Base-by-base conservation (phyloP, 257 asterid genomes). In the Solanum infundibuliforme region DNA sequence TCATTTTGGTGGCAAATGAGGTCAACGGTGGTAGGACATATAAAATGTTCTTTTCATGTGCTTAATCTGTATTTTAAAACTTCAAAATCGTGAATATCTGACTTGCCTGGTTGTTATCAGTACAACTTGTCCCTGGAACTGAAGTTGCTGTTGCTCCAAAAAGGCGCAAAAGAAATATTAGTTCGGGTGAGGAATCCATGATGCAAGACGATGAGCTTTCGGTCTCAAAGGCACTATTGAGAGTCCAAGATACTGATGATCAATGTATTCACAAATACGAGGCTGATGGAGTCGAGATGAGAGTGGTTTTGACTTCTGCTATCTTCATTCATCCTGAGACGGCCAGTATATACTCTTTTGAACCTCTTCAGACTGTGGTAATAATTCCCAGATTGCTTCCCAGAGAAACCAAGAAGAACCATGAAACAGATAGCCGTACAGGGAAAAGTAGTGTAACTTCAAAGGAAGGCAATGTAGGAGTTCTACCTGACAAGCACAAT, bases 101-200 rank as follows among this genome's bases (percentile, higher is more conserved):
- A 93, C 91, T 84, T 83, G 86, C 85, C 86, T 87, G 39, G 46
- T 89, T 91, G 88, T 89, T 90, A 84, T 55, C 95, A 97, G 99
- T 95, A 68, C 98, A 93, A 93, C 99, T 97, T 88, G 98, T 97
- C 82, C 99, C 98, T 34, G 99, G 96, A 88, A 91, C 95, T 85
- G 98, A 97, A 91, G 98, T 97, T 91, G 98, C 99, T 82, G 98
- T 97, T 89, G 98, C 98, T 83, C 98, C 98, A 85, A 97, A 97
- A 94, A 92, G 95, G 87, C 98, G 99, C 79, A 95, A 92, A 91
- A 93, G 90, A 83, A 84, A 85, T 66, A 65, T 81, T 62, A 88
- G 88, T 84, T 58, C 89, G 72, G 73, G 72, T 89, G 87, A 89
- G 46, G 90, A 93, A 87, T 84, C 95, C 79, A 88, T 93, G 38